Evolutionary conservation across 2,329 filamentous ascomycete species (phyloP).

Genomic region (Drechslerella stenobrocha): DNA sequence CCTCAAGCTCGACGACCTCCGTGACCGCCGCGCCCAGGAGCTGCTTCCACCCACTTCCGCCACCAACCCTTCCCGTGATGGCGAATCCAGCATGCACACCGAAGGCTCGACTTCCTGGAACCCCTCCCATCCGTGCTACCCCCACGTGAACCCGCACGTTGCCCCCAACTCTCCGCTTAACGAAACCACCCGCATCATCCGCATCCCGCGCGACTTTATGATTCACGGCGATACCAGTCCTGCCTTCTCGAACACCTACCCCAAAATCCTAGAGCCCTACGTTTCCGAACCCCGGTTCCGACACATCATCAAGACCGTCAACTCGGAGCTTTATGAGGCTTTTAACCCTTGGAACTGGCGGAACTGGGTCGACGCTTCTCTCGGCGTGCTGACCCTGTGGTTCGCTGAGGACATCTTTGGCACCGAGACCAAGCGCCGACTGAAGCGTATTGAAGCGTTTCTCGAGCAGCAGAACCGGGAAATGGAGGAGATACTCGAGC

Average conservation of each 20-base stretch:
- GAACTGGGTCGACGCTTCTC: slow-evolving; percentile 75
- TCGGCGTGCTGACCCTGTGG: slow-evolving; percentile 87
- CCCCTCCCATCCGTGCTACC: slow-evolving; percentile 88
- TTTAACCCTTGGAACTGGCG: slow-evolving; percentile 77
- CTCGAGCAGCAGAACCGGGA: slow-evolving; percentile 84
- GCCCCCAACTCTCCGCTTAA: slow-evolving; percentile 74
- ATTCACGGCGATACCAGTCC: slow-evolving; percentile 84
- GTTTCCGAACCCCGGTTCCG: slow-evolving; percentile 86
- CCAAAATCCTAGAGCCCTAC: slow-evolving; percentile 88
- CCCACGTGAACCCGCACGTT: slow-evolving; percentile 90
- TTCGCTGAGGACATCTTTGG: slow-evolving; percentile 88
- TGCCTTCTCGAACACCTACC: slow-evolving; percentile 92
- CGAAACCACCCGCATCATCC: slow-evolving; percentile 80
- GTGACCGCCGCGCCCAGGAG: slow-evolving; percentile 40
- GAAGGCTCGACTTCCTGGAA: slow-evolving; percentile 69
- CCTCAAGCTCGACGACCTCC: slow-evolving; percentile 50
- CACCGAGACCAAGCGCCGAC: slow-evolving; percentile 71
- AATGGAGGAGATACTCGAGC: slow-evolving; percentile 63
- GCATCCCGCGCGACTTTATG: slow-evolving; percentile 90
- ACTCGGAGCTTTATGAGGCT: slow-evolving; percentile 72
- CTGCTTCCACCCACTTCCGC: slow-evolving; percentile 21
- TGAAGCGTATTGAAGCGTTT: slow-evolving; percentile 74
- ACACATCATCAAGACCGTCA: slow-evolving; percentile 76
- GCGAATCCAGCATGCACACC: slow-evolving; percentile 48
- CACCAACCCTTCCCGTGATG: slow-evolving; percentile 21